phyloP scores from a whole-genome alignment of 768 basidiomycete genomes.

The Pholiota conissans region DNA sequence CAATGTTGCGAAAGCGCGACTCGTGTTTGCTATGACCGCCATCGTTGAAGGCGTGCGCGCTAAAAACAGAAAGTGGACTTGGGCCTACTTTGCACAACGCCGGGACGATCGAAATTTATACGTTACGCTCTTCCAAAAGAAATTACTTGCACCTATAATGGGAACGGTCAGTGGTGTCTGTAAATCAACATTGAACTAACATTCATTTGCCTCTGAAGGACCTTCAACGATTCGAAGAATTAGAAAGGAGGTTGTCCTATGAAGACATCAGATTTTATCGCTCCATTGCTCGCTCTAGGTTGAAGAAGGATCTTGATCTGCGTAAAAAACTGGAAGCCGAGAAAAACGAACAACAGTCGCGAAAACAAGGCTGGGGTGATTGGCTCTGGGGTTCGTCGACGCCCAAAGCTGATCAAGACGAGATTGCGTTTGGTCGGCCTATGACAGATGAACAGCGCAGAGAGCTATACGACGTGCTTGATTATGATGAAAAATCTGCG shows the following conservation, averaged over 20 bases:
- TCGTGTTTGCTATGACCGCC: slow-evolving; percentile 77
- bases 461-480: slow-evolving; percentile 86
- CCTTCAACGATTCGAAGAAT: slow-evolving; percentile 46
- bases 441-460: slow-evolving; percentile 91
- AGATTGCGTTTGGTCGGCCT: slow-evolving; percentile 56
- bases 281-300: slow-evolving; percentile 85
- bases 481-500: slow-evolving; percentile 87
- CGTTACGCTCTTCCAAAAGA: slow-evolving; percentile 82
- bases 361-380: slow-evolving; percentile 58
- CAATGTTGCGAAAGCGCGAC: slow-evolving; percentile 66
- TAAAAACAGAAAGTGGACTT: slow-evolving; percentile 83
- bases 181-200: background rate
- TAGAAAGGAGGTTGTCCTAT: slow-evolving; percentile 86
- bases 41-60: slow-evolving; percentile 85
- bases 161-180: slow-evolving; percentile 48
- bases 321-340: slow-evolving; percentile 71
- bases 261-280: slow-evolving; percentile 98
- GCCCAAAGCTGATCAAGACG: slow-evolving; percentile 39
- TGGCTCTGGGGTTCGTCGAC: slow-evolving; percentile 83
- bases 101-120: slow-evolving; percentile 86
- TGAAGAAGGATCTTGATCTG: slow-evolving; percentile 81
- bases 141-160: slow-evolving; percentile 51
- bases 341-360: slow-evolving; percentile 48
- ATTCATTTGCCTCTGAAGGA: slow-evolving; percentile 39
- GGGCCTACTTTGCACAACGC: slow-evolving; percentile 86